These are phyloP conservation scores for Kodamaea alishanica DNA, from an alignment of 1,139 yeast genomes.

Conservation along the genomic window DNA sequence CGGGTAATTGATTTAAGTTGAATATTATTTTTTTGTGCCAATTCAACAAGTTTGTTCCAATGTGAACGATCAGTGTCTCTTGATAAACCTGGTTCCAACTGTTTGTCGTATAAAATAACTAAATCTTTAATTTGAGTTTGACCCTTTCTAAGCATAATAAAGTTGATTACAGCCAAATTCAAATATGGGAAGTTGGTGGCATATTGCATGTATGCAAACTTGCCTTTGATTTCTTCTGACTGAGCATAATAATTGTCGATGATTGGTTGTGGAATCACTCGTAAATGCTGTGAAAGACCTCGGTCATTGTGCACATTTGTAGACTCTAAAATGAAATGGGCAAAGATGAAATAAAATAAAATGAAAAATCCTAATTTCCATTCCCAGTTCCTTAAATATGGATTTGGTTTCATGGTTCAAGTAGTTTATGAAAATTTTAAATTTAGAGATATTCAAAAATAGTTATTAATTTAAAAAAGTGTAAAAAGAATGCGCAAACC, in stretches of 20 bases:
- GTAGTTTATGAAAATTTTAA: background rate
- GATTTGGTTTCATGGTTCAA: too few relatives aligned
- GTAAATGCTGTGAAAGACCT: constrained; percentile 17
- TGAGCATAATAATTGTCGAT: constrained; percentile 14
- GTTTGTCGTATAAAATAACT: constrained; percentile 25
- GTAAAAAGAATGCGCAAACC: constrained; percentile 16
- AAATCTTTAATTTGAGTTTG: constrained; percentile 22
- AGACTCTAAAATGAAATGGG: constrained; percentile 12
- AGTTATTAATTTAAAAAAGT: background rate
- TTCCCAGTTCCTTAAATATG: constrained; percentile 21
- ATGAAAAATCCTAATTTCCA: constrained; percentile 23
- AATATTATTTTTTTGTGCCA: constrained; percentile 13
- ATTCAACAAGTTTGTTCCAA: constrained; percentile 10
- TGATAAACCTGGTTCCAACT: constrained; percentile 9
- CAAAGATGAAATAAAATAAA: constrained; percentile 20
- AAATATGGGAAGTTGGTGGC: constrained; percentile 34
- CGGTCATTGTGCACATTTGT: constrained; percentile 12
- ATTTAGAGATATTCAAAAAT: background rate
- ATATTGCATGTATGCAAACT: constrained; percentile 34
- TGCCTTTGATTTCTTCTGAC: constrained; percentile 3
- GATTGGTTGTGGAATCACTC: constrained; percentile 24
- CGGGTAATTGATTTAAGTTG: constrained; percentile 20
- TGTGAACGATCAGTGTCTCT: constrained; percentile 8
- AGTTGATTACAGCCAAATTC: constrained; percentile 32
- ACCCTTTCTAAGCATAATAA: constrained; percentile 21